Percentiles rank a stretch among this genome's conserved stretches.
Conservation (phyloP, 257 asterid genomes). For the Paulownia fortunei region DNA sequence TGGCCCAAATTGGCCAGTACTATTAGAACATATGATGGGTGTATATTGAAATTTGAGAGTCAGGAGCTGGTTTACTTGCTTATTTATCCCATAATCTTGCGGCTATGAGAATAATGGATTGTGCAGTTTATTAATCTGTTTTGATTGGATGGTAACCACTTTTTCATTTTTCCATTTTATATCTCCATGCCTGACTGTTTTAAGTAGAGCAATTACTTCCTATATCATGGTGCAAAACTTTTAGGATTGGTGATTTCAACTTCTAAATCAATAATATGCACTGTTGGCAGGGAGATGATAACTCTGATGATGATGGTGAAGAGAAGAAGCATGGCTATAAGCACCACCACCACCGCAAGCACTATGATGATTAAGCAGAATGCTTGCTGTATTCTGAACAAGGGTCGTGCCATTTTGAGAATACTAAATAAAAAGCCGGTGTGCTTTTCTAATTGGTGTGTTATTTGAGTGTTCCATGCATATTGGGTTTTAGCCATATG, state of each 20-base stretch:
- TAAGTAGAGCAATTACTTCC: background rate
- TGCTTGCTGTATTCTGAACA: background rate
- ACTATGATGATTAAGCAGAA: slow-evolving; percentile 46
- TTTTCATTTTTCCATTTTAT: background rate
- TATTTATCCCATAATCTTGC: background rate
- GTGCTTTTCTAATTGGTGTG: slow-evolving; percentile 4
- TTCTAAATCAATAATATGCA: background rate
- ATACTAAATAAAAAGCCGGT: slow-evolving; percentile 28
- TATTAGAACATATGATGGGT: background rate
- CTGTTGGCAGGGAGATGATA: slow-evolving; percentile 45
- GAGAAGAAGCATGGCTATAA: slow-evolving; percentile 27
- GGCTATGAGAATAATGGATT: background rate
- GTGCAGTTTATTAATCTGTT: background rate
- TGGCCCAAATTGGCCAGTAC: background rate
- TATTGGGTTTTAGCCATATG: slow-evolving; percentile 22
- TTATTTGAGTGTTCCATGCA: slow-evolving; percentile 14
- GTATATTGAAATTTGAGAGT: background rate
- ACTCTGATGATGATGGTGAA: slow-evolving; percentile 45
- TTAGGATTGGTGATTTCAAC: background rate
- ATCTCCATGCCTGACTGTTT: background rate
- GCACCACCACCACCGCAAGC: slow-evolving; percentile 53
- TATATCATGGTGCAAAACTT: background rate
- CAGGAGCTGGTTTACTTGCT: background rate
- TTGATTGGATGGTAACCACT: background rate
- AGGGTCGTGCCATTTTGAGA: slow-evolving; percentile 2